Evolutionary conservation across 441 rosid genomes (phyloP).

Genomic region (Viola pubescens): DNA sequence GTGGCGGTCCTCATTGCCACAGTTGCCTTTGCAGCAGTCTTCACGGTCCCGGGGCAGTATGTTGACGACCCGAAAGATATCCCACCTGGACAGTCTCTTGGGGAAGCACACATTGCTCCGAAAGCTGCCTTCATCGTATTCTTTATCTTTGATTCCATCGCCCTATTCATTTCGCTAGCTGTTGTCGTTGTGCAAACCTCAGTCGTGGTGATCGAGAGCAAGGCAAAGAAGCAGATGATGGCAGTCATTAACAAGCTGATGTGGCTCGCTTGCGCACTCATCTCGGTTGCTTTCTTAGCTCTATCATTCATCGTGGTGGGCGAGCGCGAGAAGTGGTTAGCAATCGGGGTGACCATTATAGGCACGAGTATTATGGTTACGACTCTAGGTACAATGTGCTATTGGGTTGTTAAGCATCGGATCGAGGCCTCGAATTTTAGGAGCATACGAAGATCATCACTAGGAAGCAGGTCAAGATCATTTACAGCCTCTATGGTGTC

Average conservation of each 20-base stretch:
- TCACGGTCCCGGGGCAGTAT: slow-evolving; percentile 83
- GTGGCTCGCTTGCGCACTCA: slow-evolving; percentile 85
- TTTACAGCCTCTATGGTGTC: slow-evolving; percentile 48
- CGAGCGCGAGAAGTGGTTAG: slow-evolving; percentile 52
- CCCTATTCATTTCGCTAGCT: slow-evolving; percentile 87
- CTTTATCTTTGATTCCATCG: slow-evolving; percentile 71
- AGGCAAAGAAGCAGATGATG: slow-evolving; percentile 92
- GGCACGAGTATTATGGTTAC: slow-evolving; percentile 76
- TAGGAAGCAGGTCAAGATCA: slow-evolving; percentile 54
- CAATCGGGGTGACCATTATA: slow-evolving; percentile 59
- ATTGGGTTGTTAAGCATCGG: slow-evolving; percentile 75
- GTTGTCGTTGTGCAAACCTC: slow-evolving; percentile 94
- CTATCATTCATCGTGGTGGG: slow-evolving; percentile 77
- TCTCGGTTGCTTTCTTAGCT: slow-evolving; percentile 72
- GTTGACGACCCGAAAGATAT: slow-evolving; percentile 37
- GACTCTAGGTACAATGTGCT: slow-evolving; percentile 77
- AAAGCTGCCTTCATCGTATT: slow-evolving; percentile 58
- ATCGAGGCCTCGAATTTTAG: slow-evolving; percentile 67
- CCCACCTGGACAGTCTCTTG: slow-evolving; percentile 46
- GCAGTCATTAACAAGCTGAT: slow-evolving; percentile 78
- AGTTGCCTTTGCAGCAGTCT: slow-evolving; percentile 89
- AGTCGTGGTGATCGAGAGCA: slow-evolving; percentile 78
- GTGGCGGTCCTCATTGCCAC: slow-evolving; percentile 90
- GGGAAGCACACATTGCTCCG: slow-evolving; percentile 64
- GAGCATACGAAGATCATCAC: slow-evolving; percentile 50